Evolutionary conservation across 805 yeast genomes (phyloP).

Genomic region (Candida xiaguanensis): DNA sequence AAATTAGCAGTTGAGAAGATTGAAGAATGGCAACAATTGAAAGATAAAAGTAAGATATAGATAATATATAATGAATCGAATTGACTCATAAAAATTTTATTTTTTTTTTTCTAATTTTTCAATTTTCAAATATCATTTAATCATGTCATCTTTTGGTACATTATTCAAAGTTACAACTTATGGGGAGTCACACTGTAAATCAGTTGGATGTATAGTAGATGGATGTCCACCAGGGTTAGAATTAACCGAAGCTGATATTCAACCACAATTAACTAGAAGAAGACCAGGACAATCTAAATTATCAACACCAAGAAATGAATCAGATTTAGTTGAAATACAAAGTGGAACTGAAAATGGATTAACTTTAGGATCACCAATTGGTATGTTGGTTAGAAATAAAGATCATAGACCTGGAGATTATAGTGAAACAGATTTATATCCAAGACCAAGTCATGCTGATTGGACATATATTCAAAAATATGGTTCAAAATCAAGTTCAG

Average conservation of each 20-base stretch:
- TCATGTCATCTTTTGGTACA: slow-evolving; percentile 42
- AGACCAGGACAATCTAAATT: slow-evolving; percentile 95
- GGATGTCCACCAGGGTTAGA: slow-evolving; percentile 96
- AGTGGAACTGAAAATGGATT: slow-evolving; percentile 89
- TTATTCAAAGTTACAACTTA: slow-evolving; percentile 77
- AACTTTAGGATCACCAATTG: slow-evolving; percentile 94
- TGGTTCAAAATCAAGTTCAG: slow-evolving; percentile 89
- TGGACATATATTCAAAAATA: slow-evolving; percentile 88
- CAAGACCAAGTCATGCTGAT: slow-evolving; percentile 98
- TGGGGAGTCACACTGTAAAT: slow-evolving; percentile 96
- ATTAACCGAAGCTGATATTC: slow-evolving; percentile 81
- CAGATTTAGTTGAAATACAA: slow-evolving; percentile 89
- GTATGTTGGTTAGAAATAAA: slow-evolving; percentile 86
- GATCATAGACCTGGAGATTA: slow-evolving; percentile 98
- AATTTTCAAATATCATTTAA: neutral
- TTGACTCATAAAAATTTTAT: too few species aligned
- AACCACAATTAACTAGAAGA: slow-evolving; percentile 93
- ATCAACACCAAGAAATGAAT: slow-evolving; percentile 94
- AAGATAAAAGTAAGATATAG: slow-evolving; percentile 1
- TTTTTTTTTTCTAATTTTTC: too few species aligned
- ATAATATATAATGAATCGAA: too few species aligned
- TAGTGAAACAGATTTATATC: slow-evolving; percentile 90
- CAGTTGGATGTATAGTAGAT: slow-evolving; percentile 97
- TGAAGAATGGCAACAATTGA: slow-evolving; percentile 3
- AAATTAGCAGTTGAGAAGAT: slow-evolving; percentile 24